These are phyloP conservation scores for Monosporozyma siamensis DNA, from an alignment of 805 yeast genomes.

Conservation along the genomic window DNA sequence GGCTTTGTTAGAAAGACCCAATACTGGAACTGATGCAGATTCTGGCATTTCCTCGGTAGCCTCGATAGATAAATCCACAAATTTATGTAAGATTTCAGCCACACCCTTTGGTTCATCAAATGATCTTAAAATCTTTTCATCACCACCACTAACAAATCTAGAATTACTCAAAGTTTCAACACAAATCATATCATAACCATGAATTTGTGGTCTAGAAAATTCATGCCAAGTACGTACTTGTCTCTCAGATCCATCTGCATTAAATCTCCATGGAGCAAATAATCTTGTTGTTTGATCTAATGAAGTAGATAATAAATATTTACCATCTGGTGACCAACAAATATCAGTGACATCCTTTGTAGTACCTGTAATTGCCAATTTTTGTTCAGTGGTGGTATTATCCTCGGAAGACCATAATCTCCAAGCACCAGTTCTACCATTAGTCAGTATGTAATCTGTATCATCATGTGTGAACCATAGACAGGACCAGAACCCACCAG, in stretches of 20 bases:
- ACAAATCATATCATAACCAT: slow-evolving; percentile 93
- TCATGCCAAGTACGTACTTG: slow-evolving; percentile 61
- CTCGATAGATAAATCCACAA: slow-evolving; percentile 38
- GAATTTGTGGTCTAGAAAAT: slow-evolving; percentile 94
- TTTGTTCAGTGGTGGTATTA: slow-evolving; percentile 35
- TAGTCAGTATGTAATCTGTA: slow-evolving; percentile 54
- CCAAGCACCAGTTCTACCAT: slow-evolving; percentile 91
- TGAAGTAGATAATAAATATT: slow-evolving; percentile 66
- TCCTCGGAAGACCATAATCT: slow-evolving; percentile 52
- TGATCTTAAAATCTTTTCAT: slow-evolving; percentile 83
- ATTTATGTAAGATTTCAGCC: slow-evolving; percentile 46
- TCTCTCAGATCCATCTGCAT: slow-evolving; percentile 28
- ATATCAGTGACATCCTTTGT: slow-evolving; percentile 66
- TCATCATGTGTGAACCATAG: slow-evolving; percentile 52
- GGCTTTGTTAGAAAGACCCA: slow-evolving; percentile 90
- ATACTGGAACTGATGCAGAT: slow-evolving; percentile 82
- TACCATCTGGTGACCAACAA: slow-evolving; percentile 62
- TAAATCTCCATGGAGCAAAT: slow-evolving; percentile 50
- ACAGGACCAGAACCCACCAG: slow-evolving; percentile 61
- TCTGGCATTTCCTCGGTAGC: slow-evolving; percentile 47
- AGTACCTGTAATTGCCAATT: slow-evolving; percentile 66
- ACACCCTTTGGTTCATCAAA: slow-evolving; percentile 83
- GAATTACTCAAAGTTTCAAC: slow-evolving; percentile 50
- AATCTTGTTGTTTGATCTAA: slow-evolving; percentile 90
- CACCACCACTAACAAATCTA: slow-evolving; percentile 86